Evolutionary conservation across 768 basidiomycete genomes (phyloP), one percentile per base, ranked within the genome.

Genomic region (Lyophyllum semitale): DNA sequence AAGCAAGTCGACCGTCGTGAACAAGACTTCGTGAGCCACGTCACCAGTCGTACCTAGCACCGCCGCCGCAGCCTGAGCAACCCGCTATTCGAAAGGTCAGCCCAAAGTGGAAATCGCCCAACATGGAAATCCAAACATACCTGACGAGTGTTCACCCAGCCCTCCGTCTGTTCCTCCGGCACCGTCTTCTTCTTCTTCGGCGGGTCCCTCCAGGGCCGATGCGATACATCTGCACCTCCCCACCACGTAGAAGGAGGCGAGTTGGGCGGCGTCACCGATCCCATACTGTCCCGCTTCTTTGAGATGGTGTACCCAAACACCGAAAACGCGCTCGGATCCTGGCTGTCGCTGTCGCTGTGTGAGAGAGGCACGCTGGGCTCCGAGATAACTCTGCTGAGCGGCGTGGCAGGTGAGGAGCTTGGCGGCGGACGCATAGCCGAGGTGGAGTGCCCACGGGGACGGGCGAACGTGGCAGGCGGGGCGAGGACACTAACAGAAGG

Each of bases 1-100:
- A 18, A 79, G 71, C 8, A 81, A 54, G 13, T 82, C 78, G 3
- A 74, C 69, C 29, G 75, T 68, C 1, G 76, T 41, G 26, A 66
- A 66, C 32, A 84, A 73, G 0, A 71, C 67, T 54, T 82, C 83
- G 58, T 82, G 82, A 0, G 70, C 63, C 4, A 81, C 61, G 30
- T 78, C 73, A 1, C 65, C 69, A 0, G 75, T 66, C 2, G 71
- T 71, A 27, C 76, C 79, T 20, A 83, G 66, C 2, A 78, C 73
- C 15, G 77, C 71, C 0, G 57, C 63, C 0, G 69, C 71, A 1
- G 78, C 76, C 51, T 71, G 61, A 2, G 68, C 71, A 6, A 81
- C 76, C 18, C 3, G 8, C 20, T 32, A 43, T 53, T 15, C 59
- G 54, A 48, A 44, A n/a, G 26, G 53, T 32, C 30, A 26, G 37